phyloP scores from a whole-genome alignment of 1,284 basidiomycete genomes.

The Fomitopsis pinicola region DNA sequence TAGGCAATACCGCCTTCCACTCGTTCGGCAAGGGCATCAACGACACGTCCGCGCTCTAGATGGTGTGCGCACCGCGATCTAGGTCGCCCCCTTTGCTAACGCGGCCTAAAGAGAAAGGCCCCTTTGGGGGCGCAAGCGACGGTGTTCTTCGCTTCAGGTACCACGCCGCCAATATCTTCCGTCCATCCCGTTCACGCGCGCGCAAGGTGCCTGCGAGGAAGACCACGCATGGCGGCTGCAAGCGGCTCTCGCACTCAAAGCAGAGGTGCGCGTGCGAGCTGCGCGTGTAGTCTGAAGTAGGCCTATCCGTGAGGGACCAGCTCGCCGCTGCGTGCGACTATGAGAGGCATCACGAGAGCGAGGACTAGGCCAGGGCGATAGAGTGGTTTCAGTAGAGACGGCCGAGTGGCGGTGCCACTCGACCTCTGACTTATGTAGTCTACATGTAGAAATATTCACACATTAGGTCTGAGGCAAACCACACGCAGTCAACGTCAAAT shows the following conservation, averaged over 20 bases:
- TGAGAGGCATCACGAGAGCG: no score
- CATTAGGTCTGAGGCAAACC: no score
- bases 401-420: no score
- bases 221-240: conserved; percentile 65
- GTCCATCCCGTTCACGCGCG: conserved; percentile 33
- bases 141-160: conserved; percentile 71
- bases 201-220: conserved; percentile 64
- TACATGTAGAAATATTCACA: no score
- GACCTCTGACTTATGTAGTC: no score
- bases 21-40: conserved; percentile 45
- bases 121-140: conserved; percentile 68
- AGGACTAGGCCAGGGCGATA: no score
- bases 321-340: no score
- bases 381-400: no score
- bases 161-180: conserved; percentile 63
- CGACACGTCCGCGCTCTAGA: conserved; percentile 47
- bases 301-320: conserved; percentile 66
- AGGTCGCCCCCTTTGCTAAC: conserved; percentile 10
- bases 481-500: no score
- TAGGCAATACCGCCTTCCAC: conserved; percentile 61
- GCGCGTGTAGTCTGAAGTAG: conserved; percentile 67
- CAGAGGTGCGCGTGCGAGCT: no score
- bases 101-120: conserved; percentile 50
- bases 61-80: conserved; percentile 35
- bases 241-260: conserved; percentile 65